Base-by-base conservation (phyloP, 2,329 filamentous ascomycete species). In the Fusarium haematococcum region DNA sequence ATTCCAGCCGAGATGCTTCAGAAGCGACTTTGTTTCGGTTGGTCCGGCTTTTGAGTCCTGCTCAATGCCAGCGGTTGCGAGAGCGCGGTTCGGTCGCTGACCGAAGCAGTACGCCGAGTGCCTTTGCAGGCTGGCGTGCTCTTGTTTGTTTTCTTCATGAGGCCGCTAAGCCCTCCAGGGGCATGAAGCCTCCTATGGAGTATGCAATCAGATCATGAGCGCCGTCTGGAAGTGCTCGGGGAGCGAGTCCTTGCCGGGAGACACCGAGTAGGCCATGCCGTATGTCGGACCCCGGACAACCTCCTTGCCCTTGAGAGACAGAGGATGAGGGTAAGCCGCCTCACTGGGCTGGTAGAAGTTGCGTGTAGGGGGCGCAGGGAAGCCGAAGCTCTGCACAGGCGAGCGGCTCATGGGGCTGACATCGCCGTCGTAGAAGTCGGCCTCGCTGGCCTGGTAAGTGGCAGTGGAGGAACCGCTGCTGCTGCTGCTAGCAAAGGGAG, bases 261-360 rank as follows among this genome's bases (percentile, higher is more conserved):
- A 77, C 20, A 82, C 81, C 71, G 73, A 73, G 82, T 86, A 60
- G 78, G 77, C 30, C 80, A 79, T 3, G 79, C 80, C 9, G 81
- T 83, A 82, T 33, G 78, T 77, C 9, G 79, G 64, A 18, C 76
- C 73, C 23, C 83, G 78, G 62, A 81, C 80, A 11, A 83, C 80
- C 65, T 86, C 85, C 72, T 87, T 87, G 43, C 85, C 85, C 78
- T 86, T 87, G 37, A 79, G 65, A 6, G 84, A 83, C 3, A 70
- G 59, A 1, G 77, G 65, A 16, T 76, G 63, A 37, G 78, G 75
- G 23, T 78, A 75, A 6, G 75, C 67, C 13, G 75, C 61, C 32
- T 76, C 69, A 20, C 79, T 78, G 1, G 79, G 75, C 33, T 83
- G 81, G 18, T 78, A 80, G 50, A 70, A 76, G 25, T 78, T 76